phyloP scores from a whole-genome alignment of 2,329 filamentous ascomycete genomes.

The Clonostachys chloroleuca region DNA sequence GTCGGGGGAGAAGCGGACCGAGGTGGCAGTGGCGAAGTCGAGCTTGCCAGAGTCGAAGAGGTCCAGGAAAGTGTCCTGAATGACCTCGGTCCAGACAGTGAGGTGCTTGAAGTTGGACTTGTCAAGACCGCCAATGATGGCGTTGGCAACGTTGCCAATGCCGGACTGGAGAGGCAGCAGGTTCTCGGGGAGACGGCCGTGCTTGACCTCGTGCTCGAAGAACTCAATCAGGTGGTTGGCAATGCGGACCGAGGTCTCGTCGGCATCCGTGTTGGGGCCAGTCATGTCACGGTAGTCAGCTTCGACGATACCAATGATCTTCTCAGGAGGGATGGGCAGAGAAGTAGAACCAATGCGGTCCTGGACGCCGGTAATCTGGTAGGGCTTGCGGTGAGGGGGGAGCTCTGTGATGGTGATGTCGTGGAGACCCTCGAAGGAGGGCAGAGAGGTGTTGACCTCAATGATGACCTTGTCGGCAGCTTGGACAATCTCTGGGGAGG shows the following conservation, averaged over 20 bases:
- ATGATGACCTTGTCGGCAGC: constrained; percentile 93
- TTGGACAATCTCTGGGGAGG: constrained; percentile 80
- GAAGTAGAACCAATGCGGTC: constrained; percentile 81
- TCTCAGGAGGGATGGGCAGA: constrained; percentile 80
- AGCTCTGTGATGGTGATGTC: constrained; percentile 88
- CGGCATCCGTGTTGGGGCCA: constrained; percentile 69
- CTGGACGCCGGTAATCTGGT: constrained; percentile 79
- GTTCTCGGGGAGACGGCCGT: constrained; percentile 71
- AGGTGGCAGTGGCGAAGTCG: constrained; percentile 86
- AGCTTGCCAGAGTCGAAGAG: constrained; percentile 85
- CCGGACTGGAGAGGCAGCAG: constrained; percentile 81
- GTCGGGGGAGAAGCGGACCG: constrained; percentile 85
- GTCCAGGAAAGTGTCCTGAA: constrained; percentile 90
- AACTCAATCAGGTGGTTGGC: constrained; percentile 76
- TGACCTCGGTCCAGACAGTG: constrained; percentile 89
- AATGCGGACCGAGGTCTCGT: constrained; percentile 68
- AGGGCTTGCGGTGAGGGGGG: constrained; percentile 77
- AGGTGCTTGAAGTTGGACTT: constrained; percentile 82
- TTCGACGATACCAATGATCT: constrained; percentile 80
- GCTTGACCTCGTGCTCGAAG: constrained; percentile 78
- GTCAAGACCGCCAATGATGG: constrained; percentile 78
- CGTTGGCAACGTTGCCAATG: constrained; percentile 92
- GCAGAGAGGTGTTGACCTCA: constrained; percentile 84
- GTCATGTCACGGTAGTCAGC: constrained; percentile 78
- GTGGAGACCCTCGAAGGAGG: constrained; percentile 82